These are phyloP conservation scores for Acanthamoeba lugdunensis DNA, from an alignment of 208 protist species.

Conservation along the genomic window DNA sequence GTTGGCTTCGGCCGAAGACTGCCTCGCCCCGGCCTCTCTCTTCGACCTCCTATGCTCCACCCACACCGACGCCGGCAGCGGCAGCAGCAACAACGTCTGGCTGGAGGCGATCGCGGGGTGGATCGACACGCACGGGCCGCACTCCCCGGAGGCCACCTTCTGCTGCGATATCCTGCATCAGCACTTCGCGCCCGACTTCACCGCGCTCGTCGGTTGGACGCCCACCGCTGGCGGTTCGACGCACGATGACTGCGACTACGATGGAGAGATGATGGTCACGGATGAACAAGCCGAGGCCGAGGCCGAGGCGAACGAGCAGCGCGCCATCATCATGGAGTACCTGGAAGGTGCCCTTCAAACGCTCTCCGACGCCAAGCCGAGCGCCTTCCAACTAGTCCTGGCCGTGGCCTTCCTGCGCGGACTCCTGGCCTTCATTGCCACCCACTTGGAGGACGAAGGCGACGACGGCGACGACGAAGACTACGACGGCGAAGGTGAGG, in stretches of 20 bases:
- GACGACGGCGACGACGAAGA: too few species aligned
- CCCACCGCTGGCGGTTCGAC: neutral
- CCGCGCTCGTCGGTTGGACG: neutral
- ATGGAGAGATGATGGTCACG: neutral
- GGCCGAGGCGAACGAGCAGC: neutral
- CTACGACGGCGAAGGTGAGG: too few species aligned
- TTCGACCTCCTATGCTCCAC: neutral
- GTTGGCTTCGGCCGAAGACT: slow-evolving; percentile 2
- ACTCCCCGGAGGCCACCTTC: neutral
- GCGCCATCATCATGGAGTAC: neutral
- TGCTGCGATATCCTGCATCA: slow-evolving; percentile 11
- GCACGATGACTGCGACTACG: too few species aligned
- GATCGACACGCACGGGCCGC: neutral
- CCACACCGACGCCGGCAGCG: neutral
- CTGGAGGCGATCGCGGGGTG: neutral
- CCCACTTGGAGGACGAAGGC: neutral
- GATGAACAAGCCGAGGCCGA: neutral
- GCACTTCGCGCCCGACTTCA: neutral
- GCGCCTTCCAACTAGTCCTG: neutral
- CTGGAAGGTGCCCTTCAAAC: neutral
- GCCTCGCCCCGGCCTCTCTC: neutral
- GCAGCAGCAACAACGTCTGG: neutral
- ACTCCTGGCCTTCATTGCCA: slow-evolving; percentile 3
- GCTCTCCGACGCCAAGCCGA: neutral
- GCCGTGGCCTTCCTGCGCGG: neutral